These are phyloP conservation scores for Sclerotinia subarctica DNA, from an alignment of 2,329 filamentous ascomycete species.

Conservation along the genomic window DNA sequence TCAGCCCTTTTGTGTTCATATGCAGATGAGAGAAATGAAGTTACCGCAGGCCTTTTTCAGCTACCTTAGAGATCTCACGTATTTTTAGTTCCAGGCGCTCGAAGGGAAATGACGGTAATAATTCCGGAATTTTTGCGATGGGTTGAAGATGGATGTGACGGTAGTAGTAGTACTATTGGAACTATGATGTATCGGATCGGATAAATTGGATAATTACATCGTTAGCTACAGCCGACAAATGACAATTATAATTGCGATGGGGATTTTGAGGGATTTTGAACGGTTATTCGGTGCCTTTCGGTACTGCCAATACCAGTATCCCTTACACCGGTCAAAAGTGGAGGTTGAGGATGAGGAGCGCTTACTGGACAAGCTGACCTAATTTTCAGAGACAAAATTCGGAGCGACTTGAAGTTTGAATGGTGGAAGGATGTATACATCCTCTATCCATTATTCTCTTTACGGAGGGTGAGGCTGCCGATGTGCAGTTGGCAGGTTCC, in stretches of 20 bases:
- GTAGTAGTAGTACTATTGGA: neutral
- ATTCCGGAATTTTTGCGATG: constrained; percentile 7
- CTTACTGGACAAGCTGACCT: constrained; percentile 5
- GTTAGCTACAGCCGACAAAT: neutral
- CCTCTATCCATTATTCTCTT: constrained; percentile 6
- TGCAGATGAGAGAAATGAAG: neutral
- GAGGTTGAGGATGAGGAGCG: neutral
- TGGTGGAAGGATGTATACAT: constrained; percentile 8
- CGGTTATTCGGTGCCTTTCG: constrained; percentile 6
- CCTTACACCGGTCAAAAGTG: constrained; percentile 4
- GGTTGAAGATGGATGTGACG: constrained; percentile 3
- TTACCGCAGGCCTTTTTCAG: neutral
- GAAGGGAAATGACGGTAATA: neutral
- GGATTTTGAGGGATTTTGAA: constrained; percentile 9
- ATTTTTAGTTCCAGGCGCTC: neutral
- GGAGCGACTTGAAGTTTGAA: neutral
- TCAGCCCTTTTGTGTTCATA: neutral
- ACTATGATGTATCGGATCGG: neutral
- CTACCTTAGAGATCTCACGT: neutral
- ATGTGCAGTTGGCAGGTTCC: neutral
- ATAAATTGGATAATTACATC: constrained; percentile 6
- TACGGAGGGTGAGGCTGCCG: constrained; percentile 11
- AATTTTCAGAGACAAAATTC: constrained; percentile 2
- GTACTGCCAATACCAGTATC: constrained; percentile 11
- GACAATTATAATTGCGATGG: neutral